These are phyloP conservation scores for Calendula officinalis DNA, from an alignment of 129 eudicot genomes.

Conservation along the genomic window DNA sequence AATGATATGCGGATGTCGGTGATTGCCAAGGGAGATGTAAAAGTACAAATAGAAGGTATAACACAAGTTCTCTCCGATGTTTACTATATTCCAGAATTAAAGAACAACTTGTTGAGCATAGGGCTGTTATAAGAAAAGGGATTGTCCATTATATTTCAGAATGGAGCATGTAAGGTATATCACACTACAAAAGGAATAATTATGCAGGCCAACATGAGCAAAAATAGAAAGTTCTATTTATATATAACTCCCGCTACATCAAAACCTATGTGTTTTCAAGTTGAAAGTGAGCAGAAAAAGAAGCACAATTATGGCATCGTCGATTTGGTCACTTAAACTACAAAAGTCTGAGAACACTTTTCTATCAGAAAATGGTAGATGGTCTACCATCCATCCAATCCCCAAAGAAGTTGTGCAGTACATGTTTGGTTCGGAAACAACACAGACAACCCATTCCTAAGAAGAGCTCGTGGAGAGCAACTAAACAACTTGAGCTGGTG, in stretches of 20 bases:
- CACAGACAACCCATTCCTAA: neutral
- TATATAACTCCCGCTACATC: neutral
- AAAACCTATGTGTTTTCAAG: neutral
- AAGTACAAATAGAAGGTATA: neutral
- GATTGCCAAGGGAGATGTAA: neutral
- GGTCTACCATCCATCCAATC: neutral
- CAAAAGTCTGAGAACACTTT: neutral
- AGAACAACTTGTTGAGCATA: neutral
- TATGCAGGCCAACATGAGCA: conserved; percentile 1
- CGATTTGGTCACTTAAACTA: neutral
- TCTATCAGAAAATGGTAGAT: neutral
- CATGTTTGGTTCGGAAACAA: neutral
- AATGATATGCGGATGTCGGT: neutral
- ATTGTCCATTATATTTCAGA: neutral
- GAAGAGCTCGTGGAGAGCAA: neutral
- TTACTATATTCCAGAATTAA: neutral
- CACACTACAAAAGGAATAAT: neutral
- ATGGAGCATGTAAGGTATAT: neutral
- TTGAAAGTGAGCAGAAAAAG: neutral
- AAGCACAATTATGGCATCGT: neutral
- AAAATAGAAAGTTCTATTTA: neutral
- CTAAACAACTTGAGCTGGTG: neutral
- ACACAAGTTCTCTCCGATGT: neutral
- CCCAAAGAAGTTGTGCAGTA: neutral
- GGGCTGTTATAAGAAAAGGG: conserved; percentile 6